Evolutionary conservation across 371 early-diverging fungal species (phyloP).

Genomic region (Apophysomyces variabilis): DNA sequence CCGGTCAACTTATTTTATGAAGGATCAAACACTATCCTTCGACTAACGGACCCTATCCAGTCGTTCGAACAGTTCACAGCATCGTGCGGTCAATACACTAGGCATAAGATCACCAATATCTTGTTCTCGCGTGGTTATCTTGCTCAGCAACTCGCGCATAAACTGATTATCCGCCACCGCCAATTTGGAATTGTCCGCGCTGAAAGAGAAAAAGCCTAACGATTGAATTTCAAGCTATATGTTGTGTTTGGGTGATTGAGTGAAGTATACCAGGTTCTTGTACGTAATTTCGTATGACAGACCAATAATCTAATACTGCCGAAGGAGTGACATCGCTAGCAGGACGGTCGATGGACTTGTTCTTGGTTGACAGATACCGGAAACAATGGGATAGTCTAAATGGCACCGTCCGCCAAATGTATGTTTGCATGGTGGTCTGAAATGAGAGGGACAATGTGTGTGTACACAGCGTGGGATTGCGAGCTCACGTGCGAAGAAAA

Average conservation of each 20-base stretch:
- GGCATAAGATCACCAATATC: slow-evolving; percentile 3
- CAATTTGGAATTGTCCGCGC: slow-evolving; percentile 1
- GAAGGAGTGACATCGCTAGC: slow-evolving; percentile 7
- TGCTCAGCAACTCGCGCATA: not conserved
- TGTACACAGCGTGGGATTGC: not conserved
- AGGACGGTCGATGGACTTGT: not conserved
- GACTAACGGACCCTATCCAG: not conserved
- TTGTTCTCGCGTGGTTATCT: not conserved
- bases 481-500: slow-evolving; percentile 3
- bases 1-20: not conserved
- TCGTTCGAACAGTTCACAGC: slow-evolving; percentile 1
- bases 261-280: not conserved
- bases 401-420: not conserved
- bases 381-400: not conserved
- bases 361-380: not conserved
- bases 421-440: not conserved
- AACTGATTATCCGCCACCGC: slow-evolving; percentile 4
- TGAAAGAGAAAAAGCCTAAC: slow-evolving; percentile 6
- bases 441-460: not conserved
- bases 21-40: not conserved
- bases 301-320: slow-evolving; percentile 3
- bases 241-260: not conserved
- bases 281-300: slow-evolving; percentile 9
- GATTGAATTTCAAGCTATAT: not conserved
- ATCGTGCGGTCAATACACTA: slow-evolving; percentile 2